Base-by-base conservation (phyloP, 2,329 filamentous ascomycete genomes). In the Aspergillus ibericus region DNA sequence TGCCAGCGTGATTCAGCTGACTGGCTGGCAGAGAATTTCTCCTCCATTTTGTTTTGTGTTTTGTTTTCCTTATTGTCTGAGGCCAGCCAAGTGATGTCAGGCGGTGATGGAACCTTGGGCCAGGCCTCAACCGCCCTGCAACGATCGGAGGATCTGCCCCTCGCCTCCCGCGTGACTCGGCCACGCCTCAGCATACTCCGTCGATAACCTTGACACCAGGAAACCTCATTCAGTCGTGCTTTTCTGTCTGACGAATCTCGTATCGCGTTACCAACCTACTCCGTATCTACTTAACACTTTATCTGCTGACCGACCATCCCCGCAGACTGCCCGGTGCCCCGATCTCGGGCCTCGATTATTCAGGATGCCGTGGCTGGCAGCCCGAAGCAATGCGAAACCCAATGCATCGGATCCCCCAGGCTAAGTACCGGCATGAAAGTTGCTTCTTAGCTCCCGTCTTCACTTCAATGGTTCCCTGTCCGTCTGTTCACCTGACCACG, bases 121-220 rank as follows among this genome's bases (percentile, higher is more conserved):
- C 58, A 65, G 63, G 51, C 59, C 58, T 44, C 56, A 64, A 61
- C 53, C 62, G 61, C 62, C 63, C 59, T 65, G 57, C 59, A 65
- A 53, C 58, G 58, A 65, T 63, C 61, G 48, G 57, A 52, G 58
- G 63, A 62, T 62, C 62, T 57, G 46, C 56, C 38, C 53, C 22
- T 49, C 42, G 48, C 54, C 55, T n/a, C 57, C 58, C 63, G 63
- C 59, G 56, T 61, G 57, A 62, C 59, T 55, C 44, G 32, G 27
- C 27, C 51, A 53, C 40, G 55, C 46, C 55, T 42, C 50, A 32
- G 36, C 27, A 29, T 5, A 29, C 9, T 29, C 7, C n/a, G n/a
- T n/a, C n/a, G n/a, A n/a, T n/a, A n/a, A n/a, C n/a, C 7, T 27
- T 27, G 25, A 27, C 25, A 27, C 25, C 27, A 29, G 27, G 6